phyloP scores from a whole-genome alignment of 768 basidiomycete species.

The Boletus reticuloceps region DNA sequence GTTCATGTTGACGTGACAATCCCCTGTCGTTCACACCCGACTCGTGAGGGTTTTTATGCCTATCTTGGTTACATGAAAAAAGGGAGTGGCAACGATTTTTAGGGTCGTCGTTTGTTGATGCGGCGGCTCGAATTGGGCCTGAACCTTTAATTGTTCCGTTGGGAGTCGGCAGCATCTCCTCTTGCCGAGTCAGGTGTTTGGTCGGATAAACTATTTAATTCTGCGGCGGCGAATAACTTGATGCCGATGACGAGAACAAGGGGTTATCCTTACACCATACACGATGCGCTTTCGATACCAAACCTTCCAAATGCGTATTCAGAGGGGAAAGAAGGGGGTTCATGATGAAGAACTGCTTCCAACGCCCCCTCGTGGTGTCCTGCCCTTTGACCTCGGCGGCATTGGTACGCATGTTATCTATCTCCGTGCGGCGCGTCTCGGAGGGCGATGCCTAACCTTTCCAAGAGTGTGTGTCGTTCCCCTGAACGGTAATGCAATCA shows the following conservation, averaged over 20 bases:
- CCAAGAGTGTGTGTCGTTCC: neutral
- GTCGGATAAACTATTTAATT: too few species aligned
- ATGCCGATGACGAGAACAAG: conserved; percentile 9
- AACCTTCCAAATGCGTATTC: conserved; percentile 24
- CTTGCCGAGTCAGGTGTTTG: too few species aligned
- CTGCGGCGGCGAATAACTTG: neutral
- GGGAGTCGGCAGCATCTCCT: neutral
- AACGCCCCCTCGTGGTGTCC: conserved; percentile 23
- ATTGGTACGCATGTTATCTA: conserved; percentile 10
- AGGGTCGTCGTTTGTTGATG: conserved; percentile 6
- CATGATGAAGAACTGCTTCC: neutral
- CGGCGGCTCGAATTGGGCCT: neutral
- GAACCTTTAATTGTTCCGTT: neutral
- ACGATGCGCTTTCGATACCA: conserved; percentile 23
- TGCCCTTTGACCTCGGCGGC: conserved; percentile 18
- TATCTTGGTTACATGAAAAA: conserved; percentile 25
- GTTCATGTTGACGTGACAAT: conserved; percentile 13
- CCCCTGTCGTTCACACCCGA: conserved; percentile 11
- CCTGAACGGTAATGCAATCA: conserved; percentile 6
- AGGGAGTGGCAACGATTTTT: conserved; percentile 5
- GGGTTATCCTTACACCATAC: conserved; percentile 4
- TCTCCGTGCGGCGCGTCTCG: conserved; percentile 7
- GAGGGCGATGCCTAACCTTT: conserved; percentile 2
- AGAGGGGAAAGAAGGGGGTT: conserved; percentile 6
- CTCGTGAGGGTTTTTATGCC: conserved; percentile 7